Percentiles rank a stretch among this genome's conserved stretches.
These are phyloP conservation scores for Ceratocystis cacaofunesta DNA, from an alignment of 2,329 filamentous ascomycete species.

Conservation along the genomic window DNA sequence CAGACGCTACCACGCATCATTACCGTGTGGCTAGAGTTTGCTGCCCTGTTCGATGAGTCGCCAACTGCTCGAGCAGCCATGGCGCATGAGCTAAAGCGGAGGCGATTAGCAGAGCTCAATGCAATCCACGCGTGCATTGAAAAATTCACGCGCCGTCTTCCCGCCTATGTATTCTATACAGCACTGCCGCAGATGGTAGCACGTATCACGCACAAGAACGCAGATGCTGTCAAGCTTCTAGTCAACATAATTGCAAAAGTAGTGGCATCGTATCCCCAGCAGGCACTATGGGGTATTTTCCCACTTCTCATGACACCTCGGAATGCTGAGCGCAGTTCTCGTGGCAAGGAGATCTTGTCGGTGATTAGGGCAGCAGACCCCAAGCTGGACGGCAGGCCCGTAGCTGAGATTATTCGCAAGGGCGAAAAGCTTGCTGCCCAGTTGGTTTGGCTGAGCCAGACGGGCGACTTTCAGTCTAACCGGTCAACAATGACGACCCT, in stretches of 20 bases:
- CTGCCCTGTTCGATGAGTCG: conserved; percentile 53
- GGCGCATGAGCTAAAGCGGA: conserved; percentile 36
- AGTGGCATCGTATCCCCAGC: conserved; percentile 73
- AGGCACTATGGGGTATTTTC: conserved; percentile 81
- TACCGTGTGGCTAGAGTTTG: conserved; percentile 88
- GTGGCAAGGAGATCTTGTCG: conserved; percentile 29
- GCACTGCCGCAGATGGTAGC: conserved; percentile 85
- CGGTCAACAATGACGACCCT: conserved; percentile 57
- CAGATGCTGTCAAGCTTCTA: conserved; percentile 60
- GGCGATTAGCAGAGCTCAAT: conserved; percentile 50
- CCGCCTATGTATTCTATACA: conserved; percentile 66
- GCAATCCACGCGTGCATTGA: conserved; percentile 59
- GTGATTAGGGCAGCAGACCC: conserved; percentile 26
- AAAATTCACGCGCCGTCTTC: conserved; percentile 61
- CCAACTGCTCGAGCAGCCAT: conserved; percentile 32
- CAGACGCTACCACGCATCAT: conserved; percentile 84
- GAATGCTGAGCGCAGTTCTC: conserved; percentile 31
- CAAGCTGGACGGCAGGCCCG: conserved; percentile 5
- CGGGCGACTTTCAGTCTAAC: conserved; percentile 55
- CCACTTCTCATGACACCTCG: conserved; percentile 66
- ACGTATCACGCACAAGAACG: conserved; percentile 79
- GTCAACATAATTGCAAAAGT: conserved; percentile 72
- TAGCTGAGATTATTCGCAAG: conserved; percentile 52
- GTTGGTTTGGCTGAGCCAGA: conserved; percentile 65
- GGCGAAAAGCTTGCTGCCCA: conserved; percentile 76